Conservation (phyloP, 1,284 basidiomycete genomes). For the Ganoderma multipileum region DNA sequence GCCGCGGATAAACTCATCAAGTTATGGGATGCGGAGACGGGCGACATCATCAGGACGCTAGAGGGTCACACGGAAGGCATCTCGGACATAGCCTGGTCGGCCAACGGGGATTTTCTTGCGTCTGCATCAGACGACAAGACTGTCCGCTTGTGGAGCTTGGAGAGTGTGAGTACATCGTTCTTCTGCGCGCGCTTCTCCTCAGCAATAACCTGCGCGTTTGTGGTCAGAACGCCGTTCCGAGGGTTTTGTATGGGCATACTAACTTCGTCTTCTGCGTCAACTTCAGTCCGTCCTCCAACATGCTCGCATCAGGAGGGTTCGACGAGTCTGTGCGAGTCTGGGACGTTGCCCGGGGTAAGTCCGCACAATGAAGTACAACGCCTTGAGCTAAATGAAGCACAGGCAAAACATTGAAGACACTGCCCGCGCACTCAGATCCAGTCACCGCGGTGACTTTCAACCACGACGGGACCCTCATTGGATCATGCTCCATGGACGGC, state of each 20-base stretch:
- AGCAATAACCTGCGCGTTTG: neutral
- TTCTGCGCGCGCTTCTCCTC: neutral
- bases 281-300: slow-evolving; percentile 88
- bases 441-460: slow-evolving; percentile 95
- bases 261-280: slow-evolving; percentile 94
- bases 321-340: slow-evolving; percentile 96
- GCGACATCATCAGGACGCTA: slow-evolving; percentile 74
- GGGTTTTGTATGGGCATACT: slow-evolving; percentile 83
- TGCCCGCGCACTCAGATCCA: slow-evolving; percentile 97
- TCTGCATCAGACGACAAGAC: slow-evolving; percentile 92
- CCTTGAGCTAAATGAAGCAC: slow-evolving; percentile 9
- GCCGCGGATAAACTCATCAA: slow-evolving; percentile 83
- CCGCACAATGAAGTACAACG: neutral
- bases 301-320: slow-evolving; percentile 91
- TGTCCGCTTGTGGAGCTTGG: slow-evolving; percentile 82
- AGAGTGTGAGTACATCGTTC: slow-evolving; percentile 35
- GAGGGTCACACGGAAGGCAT: slow-evolving; percentile 82
- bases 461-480: slow-evolving; percentile 92
- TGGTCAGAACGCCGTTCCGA: slow-evolving; percentile 61
- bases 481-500: slow-evolving; percentile 95
- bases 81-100: slow-evolving; percentile 89
- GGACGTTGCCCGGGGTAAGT: slow-evolving; percentile 90
- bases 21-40: slow-evolving; percentile 77
- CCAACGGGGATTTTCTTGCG: slow-evolving; percentile 81
- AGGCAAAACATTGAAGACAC: slow-evolving; percentile 81